A percentile compares a stretch with the other conserved stretches of the same genome.
phyloP scores from a whole-genome alignment of 495 filamentous ascomycete genomes.

The Cercophora scortea region DNA sequence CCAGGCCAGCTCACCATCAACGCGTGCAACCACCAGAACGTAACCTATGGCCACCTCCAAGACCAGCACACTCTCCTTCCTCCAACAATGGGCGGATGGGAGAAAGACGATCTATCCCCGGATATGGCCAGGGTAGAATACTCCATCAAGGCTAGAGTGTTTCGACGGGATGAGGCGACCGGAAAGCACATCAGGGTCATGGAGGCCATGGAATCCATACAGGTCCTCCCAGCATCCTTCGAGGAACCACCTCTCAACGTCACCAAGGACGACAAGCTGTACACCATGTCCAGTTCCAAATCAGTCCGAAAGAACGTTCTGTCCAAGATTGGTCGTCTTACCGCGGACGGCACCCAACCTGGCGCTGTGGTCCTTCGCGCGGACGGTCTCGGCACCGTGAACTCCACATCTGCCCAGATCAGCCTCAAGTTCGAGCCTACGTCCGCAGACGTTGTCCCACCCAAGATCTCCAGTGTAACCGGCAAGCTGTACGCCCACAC shows the following conservation, averaged over 20 bases:
- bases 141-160: conserved; percentile 52
- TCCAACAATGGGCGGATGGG: conserved; percentile 68
- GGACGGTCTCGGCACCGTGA: conserved; percentile 27
- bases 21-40: conserved; percentile 38
- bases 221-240: conserved; percentile 63
- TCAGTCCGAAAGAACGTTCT: conserved; percentile 70
- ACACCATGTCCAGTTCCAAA: conserved; percentile 67
- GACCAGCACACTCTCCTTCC: conserved; percentile 72
- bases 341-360: conserved; percentile 68
- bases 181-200: conserved; percentile 28
- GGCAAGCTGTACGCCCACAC: conserved; percentile 70
- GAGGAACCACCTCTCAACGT: conserved; percentile 74
- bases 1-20: conserved; percentile 60
- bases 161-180: conserved; percentile 25
- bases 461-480: conserved; percentile 55
- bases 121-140: conserved; percentile 76
- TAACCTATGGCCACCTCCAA: conserved; percentile 47
- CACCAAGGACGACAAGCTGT: conserved; percentile 50
- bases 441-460: conserved; percentile 50
- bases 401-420: conserved; percentile 57
- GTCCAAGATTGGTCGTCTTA: conserved; percentile 64
- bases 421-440: conserved; percentile 66
- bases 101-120: conserved; percentile 74
- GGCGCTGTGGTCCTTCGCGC: conserved; percentile 53
- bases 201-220: conserved; percentile 51